phyloP scores from a whole-genome alignment of 2,329 filamentous ascomycete species.

The Arthroderma sp. region DNA sequence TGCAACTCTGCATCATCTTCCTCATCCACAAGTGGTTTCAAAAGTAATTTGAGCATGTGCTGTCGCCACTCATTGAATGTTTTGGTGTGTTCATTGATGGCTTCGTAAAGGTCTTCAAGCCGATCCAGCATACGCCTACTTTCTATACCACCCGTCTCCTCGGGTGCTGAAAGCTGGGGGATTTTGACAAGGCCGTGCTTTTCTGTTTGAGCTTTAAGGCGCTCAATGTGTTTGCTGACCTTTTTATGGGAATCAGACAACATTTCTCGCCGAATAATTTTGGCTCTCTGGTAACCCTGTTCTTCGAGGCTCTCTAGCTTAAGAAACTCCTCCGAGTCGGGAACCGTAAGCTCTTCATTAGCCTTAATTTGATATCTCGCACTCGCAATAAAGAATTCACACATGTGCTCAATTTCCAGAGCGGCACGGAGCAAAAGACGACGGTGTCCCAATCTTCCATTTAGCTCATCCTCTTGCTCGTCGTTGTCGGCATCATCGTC shows the following conservation, averaged over 20 bases:
- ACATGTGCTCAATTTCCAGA: conserved; percentile 69
- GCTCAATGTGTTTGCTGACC: conserved; percentile 51
- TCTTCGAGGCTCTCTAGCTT: conserved; percentile 57
- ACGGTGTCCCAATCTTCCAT: conserved; percentile 41
- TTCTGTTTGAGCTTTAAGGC: conserved; percentile 41
- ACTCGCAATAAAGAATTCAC: conserved; percentile 73
- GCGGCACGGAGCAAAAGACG: conserved; percentile 57
- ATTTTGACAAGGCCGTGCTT: conserved; percentile 49
- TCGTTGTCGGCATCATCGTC: conserved; percentile 26
- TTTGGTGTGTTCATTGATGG: conserved; percentile 59
- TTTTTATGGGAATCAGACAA: conserved; percentile 46
- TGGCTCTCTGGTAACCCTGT: conserved; percentile 64
- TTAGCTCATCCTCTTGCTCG: conserved; percentile 25
- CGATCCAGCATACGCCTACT: conserved; percentile 52
- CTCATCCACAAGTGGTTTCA: conserved; percentile 68
- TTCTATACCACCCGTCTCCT: conserved; percentile 56
- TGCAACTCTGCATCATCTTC: conserved; percentile 63
- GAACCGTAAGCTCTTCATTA: conserved; percentile 48
- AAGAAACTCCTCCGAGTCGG: conserved; percentile 54
- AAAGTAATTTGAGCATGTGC: conserved; percentile 56
- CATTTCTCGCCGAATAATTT: conserved; percentile 63
- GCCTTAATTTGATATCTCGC: conserved; percentile 72
- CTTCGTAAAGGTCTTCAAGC: conserved; percentile 50
- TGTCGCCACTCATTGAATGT: conserved; percentile 64
- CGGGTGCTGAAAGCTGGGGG: conserved; percentile 43